Evolutionary conservation across 2,329 filamentous ascomycete genomes (phyloP).

Genomic region (Epichloe festucae): DNA sequence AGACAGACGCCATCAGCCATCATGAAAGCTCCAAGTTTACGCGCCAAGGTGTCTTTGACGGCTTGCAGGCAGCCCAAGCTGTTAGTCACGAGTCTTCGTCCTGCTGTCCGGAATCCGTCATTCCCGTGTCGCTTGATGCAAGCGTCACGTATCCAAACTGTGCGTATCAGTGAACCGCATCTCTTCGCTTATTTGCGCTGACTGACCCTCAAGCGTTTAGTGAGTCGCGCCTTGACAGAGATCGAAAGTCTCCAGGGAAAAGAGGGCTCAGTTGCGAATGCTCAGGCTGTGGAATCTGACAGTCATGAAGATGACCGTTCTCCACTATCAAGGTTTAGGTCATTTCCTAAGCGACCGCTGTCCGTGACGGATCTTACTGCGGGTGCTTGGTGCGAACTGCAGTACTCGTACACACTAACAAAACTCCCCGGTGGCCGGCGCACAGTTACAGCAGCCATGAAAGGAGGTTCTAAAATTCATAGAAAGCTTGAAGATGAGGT

Average conservation of each 20-base stretch:
- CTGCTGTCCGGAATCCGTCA: not conserved
- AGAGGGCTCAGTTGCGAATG: conserved; percentile 3
- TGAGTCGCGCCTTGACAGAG: conserved; percentile 30
- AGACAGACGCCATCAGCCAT: not conserved
- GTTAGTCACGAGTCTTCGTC: not conserved
- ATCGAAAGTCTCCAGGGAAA: conserved; percentile 9
- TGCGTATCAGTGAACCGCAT: conserved; percentile 22
- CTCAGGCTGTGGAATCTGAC: not conserved
- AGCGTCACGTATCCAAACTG: conserved; percentile 38
- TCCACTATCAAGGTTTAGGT: conserved; percentile 68
- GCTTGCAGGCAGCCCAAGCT: not conserved
- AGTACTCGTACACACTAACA: conserved; percentile 79
- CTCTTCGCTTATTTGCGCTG: conserved; percentile 7
- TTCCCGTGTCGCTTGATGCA: conserved; percentile 9
- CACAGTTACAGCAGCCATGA: conserved; percentile 70
- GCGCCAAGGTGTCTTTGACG: not conserved
- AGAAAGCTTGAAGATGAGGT: conserved; percentile 76
- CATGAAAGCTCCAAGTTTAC: not conserved
- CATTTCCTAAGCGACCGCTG: conserved; percentile 62
- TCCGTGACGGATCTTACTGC: conserved; percentile 81
- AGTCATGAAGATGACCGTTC: conserved; percentile 23
- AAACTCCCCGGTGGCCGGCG: conserved; percentile 59
- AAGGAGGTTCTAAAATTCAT: conserved; percentile 66
- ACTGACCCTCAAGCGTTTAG: conserved; percentile 62
- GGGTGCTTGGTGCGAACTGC: conserved; percentile 90